A percentile compares a stretch with the other conserved stretches of the same genome.
Evolutionary conservation across 495 filamentous ascomycete species (phyloP).

Genomic region (Daldinia caldariorum): DNA sequence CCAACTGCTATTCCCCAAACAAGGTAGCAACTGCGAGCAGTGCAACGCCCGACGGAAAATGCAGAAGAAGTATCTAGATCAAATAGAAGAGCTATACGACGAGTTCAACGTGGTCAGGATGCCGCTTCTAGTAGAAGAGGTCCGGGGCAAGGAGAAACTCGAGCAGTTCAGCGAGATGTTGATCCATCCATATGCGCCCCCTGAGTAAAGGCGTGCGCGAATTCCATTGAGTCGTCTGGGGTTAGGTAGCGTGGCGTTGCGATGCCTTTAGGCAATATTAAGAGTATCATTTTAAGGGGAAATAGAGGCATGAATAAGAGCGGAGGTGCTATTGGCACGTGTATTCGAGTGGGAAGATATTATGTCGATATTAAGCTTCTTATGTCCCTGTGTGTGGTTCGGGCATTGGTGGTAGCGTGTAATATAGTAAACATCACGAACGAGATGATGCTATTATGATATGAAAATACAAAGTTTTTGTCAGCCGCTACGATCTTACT

Average conservation of each 20-base stretch:
- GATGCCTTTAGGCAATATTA: slow-evolving; percentile 13
- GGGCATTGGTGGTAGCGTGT: not conserved
- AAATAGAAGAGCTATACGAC: slow-evolving; percentile 98
- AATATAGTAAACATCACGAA: not conserved
- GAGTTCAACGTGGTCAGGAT: slow-evolving; percentile 99
- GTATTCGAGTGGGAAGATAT: not conserved
- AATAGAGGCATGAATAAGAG: slow-evolving; percentile 14
- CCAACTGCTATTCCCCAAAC: slow-evolving; percentile 92
- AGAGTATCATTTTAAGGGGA: not conserved
- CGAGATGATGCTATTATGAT: not conserved
- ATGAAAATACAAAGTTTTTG: no score
- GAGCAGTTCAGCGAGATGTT: slow-evolving; percentile 96
- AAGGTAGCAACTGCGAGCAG: slow-evolving; percentile 88
- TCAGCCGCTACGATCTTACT: no score
- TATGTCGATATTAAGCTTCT: not conserved
- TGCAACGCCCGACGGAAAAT: slow-evolving; percentile 95
- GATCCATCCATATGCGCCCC: slow-evolving; percentile 82
- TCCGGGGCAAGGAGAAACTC: slow-evolving; percentile 91
- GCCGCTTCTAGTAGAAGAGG: slow-evolving; percentile 93
- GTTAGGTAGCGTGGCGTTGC: slow-evolving; percentile 36
- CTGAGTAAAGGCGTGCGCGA: slow-evolving; percentile 56
- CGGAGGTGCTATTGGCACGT: not conserved
- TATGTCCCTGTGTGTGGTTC: not conserved
- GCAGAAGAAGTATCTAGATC: slow-evolving; percentile 99
- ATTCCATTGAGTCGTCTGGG: slow-evolving; percentile 30